Base-by-base conservation (phyloP, 306 rosid species). In the Arachis stenosperma region DNA sequence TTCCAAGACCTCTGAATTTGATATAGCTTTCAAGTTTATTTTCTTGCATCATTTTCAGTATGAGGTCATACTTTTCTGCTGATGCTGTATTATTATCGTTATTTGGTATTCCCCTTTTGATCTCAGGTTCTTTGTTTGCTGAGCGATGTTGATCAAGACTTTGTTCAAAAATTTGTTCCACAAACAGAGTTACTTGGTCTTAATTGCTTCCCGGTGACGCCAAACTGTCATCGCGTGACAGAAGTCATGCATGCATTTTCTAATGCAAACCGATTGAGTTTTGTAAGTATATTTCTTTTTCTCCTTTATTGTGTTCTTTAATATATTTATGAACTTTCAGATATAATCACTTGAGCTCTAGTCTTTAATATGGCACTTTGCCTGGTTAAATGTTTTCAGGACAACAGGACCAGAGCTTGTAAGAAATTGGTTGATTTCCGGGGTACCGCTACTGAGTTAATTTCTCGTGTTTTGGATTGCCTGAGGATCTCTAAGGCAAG, bases 401-500 rank as follows among this genome's bases (percentile, higher is more conserved):
- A 91, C 71, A 85, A 90, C 51, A 84, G 98, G 76, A 95, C 98
- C 46, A 82, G 88, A 52, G 87, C 85, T 58, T 88, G 82, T 64
- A 92, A 83, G 83, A 91, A 87, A 78, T 66, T 95, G 79, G 88
- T 95, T 71, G 91, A 83, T 75, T 95, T 91, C 73, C 89, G 96
- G 81, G 99, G 98, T 64, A 70, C 81, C 58, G 86, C 93, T 7
- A 84, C 84, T 65, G 96, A 91, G 83, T 79, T 95, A 80, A 89
- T 89, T 82, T 75, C 96, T 58, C 93, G 90, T 42, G 89, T 88
- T 82, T 83, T 89, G 77, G 95, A 95, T 69, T 85, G 93, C 79
- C 84, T 95, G 43, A 86, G 90, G 87, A 80, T 86, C 75, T 91
- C 99, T 5, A 95, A 91, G 97, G 99, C 83, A 82, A 83, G 90